phyloP scores from a whole-genome alignment of 768 basidiomycete species.

The Chalciporus sphaerocephalus region DNA sequence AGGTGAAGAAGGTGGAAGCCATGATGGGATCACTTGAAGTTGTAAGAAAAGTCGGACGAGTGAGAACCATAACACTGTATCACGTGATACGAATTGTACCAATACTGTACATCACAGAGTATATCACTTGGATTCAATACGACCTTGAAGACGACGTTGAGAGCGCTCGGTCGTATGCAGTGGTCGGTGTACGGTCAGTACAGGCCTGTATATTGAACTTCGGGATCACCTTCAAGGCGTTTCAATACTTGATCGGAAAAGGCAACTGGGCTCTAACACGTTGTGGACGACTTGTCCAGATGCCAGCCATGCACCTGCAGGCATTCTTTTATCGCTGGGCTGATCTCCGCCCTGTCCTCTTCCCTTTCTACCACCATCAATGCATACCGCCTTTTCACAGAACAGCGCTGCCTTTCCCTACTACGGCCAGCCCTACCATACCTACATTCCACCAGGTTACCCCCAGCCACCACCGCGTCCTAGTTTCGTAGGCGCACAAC shows the following conservation, averaged over 20 bases:
- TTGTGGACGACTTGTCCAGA: slow-evolving; percentile 12
- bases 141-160: no score
- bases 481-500: slow-evolving; percentile 7
- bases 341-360: slow-evolving; percentile 4
- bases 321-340: slow-evolving; percentile 13
- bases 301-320: slow-evolving; percentile 22
- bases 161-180: not conserved
- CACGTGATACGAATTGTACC: slow-evolving; percentile 10
- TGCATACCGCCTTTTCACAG: slow-evolving; percentile 31
- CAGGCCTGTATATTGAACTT: not conserved
- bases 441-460: slow-evolving; percentile 31
- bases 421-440: slow-evolving; percentile 43
- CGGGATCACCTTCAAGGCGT: no score
- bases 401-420: slow-evolving; percentile 42
- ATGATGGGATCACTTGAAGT: slow-evolving; percentile 35
- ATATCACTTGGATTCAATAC: no score
- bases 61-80: not conserved
- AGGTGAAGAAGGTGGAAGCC: slow-evolving; percentile 82
- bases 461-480: slow-evolving; percentile 19
- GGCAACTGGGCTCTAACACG: slow-evolving; percentile 23
- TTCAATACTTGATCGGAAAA: no score
- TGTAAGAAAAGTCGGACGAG: not conserved
- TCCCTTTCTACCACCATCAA: slow-evolving; percentile 14
- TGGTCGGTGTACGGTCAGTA: not conserved
- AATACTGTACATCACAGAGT: slow-evolving; percentile 1